A percentile compares a stretch with the other conserved stretches of the same genome.
Conservation (phyloP, 2,329 filamentous ascomycete genomes). For the Alternaria rosae region DNA sequence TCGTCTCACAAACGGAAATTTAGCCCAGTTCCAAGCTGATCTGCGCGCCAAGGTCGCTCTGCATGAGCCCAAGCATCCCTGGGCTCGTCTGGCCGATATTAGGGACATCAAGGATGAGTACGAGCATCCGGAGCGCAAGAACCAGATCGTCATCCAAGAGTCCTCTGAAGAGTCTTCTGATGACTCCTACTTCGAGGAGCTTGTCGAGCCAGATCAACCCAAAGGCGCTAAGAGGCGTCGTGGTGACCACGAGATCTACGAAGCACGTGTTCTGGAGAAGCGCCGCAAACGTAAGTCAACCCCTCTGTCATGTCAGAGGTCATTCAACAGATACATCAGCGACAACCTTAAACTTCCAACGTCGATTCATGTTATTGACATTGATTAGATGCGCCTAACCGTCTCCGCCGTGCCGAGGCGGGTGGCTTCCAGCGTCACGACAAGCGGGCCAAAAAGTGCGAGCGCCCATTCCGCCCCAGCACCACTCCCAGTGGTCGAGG, state of each 20-base stretch:
- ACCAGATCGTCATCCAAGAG: constrained; percentile 13
- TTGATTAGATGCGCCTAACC: constrained; percentile 18
- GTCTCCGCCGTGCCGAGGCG: constrained; percentile 39
- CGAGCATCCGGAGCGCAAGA: constrained; percentile 29
- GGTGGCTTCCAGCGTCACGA: constrained; percentile 37
- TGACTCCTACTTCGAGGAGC: constrained; percentile 41
- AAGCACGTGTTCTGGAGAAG: constrained; percentile 36
- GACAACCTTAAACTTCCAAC: neutral
- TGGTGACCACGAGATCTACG: constrained; percentile 38
- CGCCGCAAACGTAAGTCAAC: constrained; percentile 32
- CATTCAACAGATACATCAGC: neutral
- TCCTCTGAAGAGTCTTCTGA: constrained; percentile 29
- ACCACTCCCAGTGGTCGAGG: constrained; percentile 9
- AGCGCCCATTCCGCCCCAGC: constrained; percentile 13
- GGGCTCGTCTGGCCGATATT: constrained; percentile 41
- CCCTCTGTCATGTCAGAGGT: neutral
- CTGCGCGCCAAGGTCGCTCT: constrained; percentile 33
- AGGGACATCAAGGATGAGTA: constrained; percentile 41
- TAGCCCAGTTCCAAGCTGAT: constrained; percentile 35
- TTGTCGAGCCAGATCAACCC: constrained; percentile 34
- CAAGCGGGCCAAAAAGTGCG: constrained; percentile 20
- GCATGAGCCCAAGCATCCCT: constrained; percentile 41
- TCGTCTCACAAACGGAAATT: constrained; percentile 35
- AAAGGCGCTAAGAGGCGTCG: constrained; percentile 28
- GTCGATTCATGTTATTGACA: constrained; percentile 6